A percentile compares a stretch with the other conserved stretches of the same genome.
These are phyloP conservation scores for Sugiyamaella xylanicola DNA, from an alignment of 1,139 yeast genomes.

Conservation along the genomic window DNA sequence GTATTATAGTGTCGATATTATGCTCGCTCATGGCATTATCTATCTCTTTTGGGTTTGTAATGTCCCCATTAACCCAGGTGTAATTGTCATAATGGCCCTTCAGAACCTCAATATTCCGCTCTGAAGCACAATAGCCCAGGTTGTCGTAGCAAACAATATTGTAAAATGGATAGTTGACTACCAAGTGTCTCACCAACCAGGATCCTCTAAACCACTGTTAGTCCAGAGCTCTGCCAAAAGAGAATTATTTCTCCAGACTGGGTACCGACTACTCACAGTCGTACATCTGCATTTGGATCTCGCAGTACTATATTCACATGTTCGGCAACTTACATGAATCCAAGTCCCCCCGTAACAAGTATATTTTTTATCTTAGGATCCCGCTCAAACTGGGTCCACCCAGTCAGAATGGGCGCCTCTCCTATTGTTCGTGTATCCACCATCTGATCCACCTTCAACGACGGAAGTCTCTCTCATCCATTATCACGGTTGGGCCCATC, in stretches of 20 bases:
- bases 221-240: background rate
- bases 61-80: conserved; percentile 45
- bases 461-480: background rate
- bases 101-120: conserved; percentile 31
- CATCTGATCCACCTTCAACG: background rate
- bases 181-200: conserved; percentile 50
- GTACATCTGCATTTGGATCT: no score
- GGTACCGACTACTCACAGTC: no score
- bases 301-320: no score
- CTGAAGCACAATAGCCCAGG: conserved; percentile 44
- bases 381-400: conserved; percentile 28
- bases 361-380: conserved; percentile 37
- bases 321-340: conserved; percentile 47
- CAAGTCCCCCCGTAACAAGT: conserved; percentile 62
- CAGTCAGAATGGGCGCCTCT: conserved; percentile 16
- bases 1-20: conserved; percentile 47
- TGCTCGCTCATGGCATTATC: conserved; percentile 32
- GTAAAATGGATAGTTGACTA: conserved; percentile 46
- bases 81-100: conserved; percentile 36
- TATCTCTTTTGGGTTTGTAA: conserved; percentile 40
- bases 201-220: conserved; percentile 35
- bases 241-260: no score
- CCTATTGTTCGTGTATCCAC: background rate
- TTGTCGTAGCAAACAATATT: conserved; percentile 54
- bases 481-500: background rate